phyloP scores from a whole-genome alignment of 225 moss, liverwort and hornwort genomes.

The Asterella californica region DNA sequence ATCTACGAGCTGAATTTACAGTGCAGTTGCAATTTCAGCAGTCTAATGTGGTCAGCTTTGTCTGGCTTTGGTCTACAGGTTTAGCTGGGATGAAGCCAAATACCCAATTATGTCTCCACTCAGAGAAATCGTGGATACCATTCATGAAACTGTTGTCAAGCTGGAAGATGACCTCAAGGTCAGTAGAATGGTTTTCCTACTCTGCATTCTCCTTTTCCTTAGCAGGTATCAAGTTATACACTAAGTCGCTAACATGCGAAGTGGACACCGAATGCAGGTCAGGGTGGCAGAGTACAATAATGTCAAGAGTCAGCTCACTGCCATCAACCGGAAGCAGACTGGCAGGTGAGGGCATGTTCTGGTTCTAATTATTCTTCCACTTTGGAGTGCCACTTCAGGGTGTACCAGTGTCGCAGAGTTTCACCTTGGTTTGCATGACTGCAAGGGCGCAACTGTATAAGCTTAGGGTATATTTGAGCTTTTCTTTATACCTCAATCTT shows the following conservation, averaged over 20 bases:
- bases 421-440: background rate
- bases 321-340: conserved; percentile 82
- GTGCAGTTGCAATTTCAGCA: background rate
- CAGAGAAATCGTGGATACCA: conserved; percentile 84
- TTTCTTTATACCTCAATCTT: background rate
- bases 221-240: background rate
- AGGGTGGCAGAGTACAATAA: conserved; percentile 88
- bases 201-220: background rate
- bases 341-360: conserved; percentile 58
- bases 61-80: conserved; percentile 48
- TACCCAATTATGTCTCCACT: conserved; percentile 90
- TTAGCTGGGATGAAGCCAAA: conserved; percentile 95
- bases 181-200: background rate
- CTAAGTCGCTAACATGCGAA: background rate
- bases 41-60: conserved; percentile 10
- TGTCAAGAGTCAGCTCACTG: conserved; percentile 78
- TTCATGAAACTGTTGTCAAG: conserved; percentile 80
- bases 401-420: background rate
- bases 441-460: background rate
- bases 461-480: background rate
- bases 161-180: conserved; percentile 99
- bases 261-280: conserved; percentile 42
- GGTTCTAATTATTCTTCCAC: background rate
- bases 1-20: background rate
- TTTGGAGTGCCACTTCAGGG: background rate